Evolutionary conservation across 495 filamentous ascomycete species (phyloP).

Genomic region (Penicillium macrosclerotiorum): DNA sequence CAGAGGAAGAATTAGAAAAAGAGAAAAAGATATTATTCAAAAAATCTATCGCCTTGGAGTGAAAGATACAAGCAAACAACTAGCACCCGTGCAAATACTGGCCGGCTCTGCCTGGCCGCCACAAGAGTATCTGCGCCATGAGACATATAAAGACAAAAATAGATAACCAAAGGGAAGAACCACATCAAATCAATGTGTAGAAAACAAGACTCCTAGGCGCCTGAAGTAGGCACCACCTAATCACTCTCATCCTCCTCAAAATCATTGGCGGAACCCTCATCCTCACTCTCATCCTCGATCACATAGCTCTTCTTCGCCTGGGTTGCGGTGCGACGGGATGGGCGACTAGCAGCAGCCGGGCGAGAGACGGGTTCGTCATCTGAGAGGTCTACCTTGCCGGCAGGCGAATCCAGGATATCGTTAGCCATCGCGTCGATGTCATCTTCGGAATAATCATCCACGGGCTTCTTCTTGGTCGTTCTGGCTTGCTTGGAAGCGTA

Average conservation of each 20-base stretch:
- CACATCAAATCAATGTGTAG: conserved; percentile 8
- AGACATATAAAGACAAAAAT: conserved; percentile 9
- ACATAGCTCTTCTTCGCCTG: conserved; percentile 54
- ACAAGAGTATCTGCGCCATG: conserved; percentile 8
- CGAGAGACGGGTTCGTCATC: conserved; percentile 34
- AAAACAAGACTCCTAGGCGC: conserved; percentile 4
- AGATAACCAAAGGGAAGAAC: conserved; percentile 7
- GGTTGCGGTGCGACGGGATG: conserved; percentile 52
- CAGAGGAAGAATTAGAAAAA: not conserved
- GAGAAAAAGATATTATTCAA: not conserved
- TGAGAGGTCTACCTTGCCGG: conserved; percentile 22
- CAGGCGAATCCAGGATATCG: conserved; percentile 54
- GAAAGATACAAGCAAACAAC: not conserved
- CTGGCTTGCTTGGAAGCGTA: conserved; percentile 74
- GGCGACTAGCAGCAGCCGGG: conserved; percentile 41
- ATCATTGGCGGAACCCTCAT: conserved; percentile 40
- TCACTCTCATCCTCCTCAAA: conserved; percentile 42
- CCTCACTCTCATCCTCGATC: conserved; percentile 52
- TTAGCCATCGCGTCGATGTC: conserved; percentile 56
- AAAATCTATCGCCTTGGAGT: not conserved
- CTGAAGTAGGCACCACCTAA: conserved; percentile 11
- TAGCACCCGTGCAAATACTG: conserved; percentile 9
- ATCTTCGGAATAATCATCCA: conserved; percentile 44
- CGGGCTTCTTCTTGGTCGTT: conserved; percentile 41
- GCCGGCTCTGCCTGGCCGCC: conserved; percentile 19